Conservation (phyloP, 352 stramenopile genomes). For the Aphanomyces euteiches region DNA sequence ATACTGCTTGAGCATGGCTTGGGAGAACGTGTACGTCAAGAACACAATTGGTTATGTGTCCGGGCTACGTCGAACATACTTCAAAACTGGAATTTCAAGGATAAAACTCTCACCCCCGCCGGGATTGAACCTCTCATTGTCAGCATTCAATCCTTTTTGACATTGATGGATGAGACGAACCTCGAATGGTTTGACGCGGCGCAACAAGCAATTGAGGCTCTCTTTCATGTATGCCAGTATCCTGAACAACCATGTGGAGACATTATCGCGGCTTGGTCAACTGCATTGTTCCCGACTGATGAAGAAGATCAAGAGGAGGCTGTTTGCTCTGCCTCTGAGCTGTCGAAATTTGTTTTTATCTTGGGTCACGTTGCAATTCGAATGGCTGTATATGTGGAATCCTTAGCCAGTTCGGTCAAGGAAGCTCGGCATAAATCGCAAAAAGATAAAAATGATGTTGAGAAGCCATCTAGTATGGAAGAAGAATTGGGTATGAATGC, state of each 20-base stretch:
- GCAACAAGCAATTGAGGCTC: constrained; percentile 89
- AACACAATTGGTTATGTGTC: constrained; percentile 51
- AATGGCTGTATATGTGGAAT: constrained; percentile 92
- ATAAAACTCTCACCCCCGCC: constrained; percentile 55
- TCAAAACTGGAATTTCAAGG: constrained; percentile 42
- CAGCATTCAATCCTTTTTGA: constrained; percentile 79
- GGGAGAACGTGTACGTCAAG: constrained; percentile 50
- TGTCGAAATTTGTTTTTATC: constrained; percentile 94
- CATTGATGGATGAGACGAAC: constrained; percentile 81
- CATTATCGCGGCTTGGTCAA: constrained; percentile 63
- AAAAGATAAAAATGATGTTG: constrained; percentile 34
- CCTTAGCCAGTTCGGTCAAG: constrained; percentile 79
- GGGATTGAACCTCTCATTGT: constrained; percentile 87
- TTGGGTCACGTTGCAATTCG: constrained; percentile 93
- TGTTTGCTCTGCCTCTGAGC: constrained; percentile 46
- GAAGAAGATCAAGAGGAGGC: constrained; percentile 62
- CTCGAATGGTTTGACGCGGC: constrained; percentile 89
- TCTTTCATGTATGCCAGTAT: constrained; percentile 88
- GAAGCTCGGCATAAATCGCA: constrained; percentile 68
- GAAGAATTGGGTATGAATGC: constrained; percentile 89
- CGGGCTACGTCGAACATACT: constrained; percentile 49
- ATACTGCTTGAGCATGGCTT: constrained; percentile 55
- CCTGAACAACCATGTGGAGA: constrained; percentile 80
- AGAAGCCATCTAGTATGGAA: constrained; percentile 64
- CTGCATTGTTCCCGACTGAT: constrained; percentile 45